Evolutionary conservation across 805 yeast species (phyloP).

Genomic region (Ogataea nitratoaversa): DNA sequence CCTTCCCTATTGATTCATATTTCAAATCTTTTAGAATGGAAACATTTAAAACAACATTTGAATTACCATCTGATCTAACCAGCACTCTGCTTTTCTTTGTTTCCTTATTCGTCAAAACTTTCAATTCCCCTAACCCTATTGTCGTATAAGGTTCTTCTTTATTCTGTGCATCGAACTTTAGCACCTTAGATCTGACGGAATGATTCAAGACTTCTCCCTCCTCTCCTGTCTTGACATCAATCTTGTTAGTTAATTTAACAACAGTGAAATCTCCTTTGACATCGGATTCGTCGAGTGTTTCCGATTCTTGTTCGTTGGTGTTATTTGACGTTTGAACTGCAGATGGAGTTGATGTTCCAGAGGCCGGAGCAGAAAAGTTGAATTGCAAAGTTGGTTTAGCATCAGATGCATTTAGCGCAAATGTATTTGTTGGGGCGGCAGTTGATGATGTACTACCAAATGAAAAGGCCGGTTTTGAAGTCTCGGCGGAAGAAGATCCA

Average conservation of each 20-base stretch:
- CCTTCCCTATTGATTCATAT: conserved; percentile 61
- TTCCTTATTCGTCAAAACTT: conserved; percentile 57
- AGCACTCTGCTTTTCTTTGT: conserved; percentile 66
- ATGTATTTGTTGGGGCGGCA: conserved; percentile 1
- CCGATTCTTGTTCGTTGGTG: conserved; percentile 1
- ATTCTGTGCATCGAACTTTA: conserved; percentile 51
- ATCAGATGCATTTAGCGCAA: too few relatives aligned
- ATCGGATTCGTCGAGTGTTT: conserved; percentile 25
- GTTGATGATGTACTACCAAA: conserved; percentile 14
- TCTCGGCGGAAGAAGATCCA: conserved; percentile 4
- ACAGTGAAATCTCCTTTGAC: conserved; percentile 47
- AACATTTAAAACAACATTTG: conserved; percentile 70
- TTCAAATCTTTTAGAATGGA: conserved; percentile 52
- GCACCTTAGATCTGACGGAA: conserved; percentile 68
- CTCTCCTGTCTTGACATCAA: conserved; percentile 72
- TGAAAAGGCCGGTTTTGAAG: conserved; percentile 10
- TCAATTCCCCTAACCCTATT: conserved; percentile 80
- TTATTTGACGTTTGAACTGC: background rate
- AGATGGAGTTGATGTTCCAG: conserved; percentile 3
- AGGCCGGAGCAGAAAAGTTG: conserved; percentile 3
- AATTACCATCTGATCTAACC: conserved; percentile 85
- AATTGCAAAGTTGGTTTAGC: conserved; percentile 11
- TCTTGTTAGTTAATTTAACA: conserved; percentile 43
- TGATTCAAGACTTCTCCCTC: conserved; percentile 67
- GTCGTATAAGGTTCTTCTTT: conserved; percentile 48